Evolutionary conservation across 2,329 filamentous ascomycete genomes (phyloP).

Genomic region (Phoma herbarum): DNA sequence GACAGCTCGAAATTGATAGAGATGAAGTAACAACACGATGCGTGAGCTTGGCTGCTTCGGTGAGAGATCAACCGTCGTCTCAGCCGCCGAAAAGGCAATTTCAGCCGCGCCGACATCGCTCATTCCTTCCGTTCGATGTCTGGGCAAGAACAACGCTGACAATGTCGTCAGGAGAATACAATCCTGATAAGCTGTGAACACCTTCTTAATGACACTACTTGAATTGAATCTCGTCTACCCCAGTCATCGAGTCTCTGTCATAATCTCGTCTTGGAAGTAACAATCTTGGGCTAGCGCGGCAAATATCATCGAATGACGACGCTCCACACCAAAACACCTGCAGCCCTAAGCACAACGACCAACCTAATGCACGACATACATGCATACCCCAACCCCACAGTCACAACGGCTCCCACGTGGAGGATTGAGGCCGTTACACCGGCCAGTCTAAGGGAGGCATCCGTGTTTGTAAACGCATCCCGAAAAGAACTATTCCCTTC

Average conservation of each 20-base stretch:
- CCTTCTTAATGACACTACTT: background rate
- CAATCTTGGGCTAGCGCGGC: background rate
- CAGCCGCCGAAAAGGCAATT: background rate
- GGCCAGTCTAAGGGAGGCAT: conserved; percentile 1
- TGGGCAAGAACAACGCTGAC: conserved; percentile 6
- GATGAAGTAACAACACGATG: no score
- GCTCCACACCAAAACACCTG: conserved; percentile 6
- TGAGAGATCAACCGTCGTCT: background rate
- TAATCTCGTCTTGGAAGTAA: background rate
- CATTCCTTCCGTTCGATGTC: conserved; percentile 2
- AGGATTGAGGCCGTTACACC: conserved; percentile 14
- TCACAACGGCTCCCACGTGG: conserved; percentile 4
- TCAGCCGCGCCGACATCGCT: conserved; percentile 15
- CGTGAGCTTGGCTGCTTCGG: no score
- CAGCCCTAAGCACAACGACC: conserved; percentile 2
- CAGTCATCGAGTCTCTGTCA: background rate
- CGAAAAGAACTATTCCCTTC: conserved; percentile 19
- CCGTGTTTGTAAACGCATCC: conserved; percentile 19
- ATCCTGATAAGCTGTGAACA: background rate
- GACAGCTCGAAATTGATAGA: no score
- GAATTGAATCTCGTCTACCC: background rate
- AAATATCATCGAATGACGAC: conserved; percentile 4
- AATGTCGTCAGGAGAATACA: background rate
- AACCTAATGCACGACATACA: conserved; percentile 11
- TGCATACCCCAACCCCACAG: conserved; percentile 5